phyloP scores from a whole-genome alignment of 2,329 filamentous ascomycete species.

The Fusarium robinianum region DNA sequence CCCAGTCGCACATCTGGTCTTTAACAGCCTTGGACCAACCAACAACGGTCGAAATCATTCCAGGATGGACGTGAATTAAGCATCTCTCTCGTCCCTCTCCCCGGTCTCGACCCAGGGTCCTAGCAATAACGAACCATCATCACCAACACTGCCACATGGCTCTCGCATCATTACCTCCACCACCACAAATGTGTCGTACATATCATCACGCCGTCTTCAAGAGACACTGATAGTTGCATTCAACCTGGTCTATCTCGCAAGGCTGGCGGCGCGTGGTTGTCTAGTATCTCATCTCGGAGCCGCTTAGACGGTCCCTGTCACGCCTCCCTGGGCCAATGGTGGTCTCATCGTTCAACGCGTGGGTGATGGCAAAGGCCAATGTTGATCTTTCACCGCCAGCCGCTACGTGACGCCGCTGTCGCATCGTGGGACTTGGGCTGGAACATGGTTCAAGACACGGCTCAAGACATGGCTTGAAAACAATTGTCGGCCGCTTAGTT shows the following conservation, averaged over 20 bases:
- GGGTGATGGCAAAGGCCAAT: constrained; percentile 6
- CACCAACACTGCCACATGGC: constrained; percentile 22
- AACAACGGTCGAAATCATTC: neutral
- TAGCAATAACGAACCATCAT: constrained; percentile 22
- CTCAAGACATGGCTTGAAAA: neutral
- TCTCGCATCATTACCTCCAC: too few relatives aligned
- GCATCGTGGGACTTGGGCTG: neutral
- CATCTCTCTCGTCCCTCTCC: neutral
- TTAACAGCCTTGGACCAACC: constrained; percentile 3
- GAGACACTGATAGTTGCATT: too few relatives aligned
- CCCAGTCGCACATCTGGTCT: too few relatives aligned
- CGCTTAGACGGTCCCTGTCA: neutral
- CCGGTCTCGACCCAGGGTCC: constrained; percentile 3
- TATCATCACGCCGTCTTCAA: constrained; percentile 1
- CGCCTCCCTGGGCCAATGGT: constrained; percentile 19
- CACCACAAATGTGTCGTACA: neutral
- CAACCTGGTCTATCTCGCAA: too few relatives aligned
- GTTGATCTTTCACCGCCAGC: constrained; percentile 10
- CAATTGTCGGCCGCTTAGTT: neutral
- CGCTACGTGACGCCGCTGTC: neutral
- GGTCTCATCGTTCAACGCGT: constrained; percentile 16
- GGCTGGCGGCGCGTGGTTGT: constrained; percentile 3
- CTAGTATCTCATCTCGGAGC: constrained; percentile 1
- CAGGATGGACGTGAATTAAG: constrained; percentile 4
- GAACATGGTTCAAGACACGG: neutral